A percentile compares a stretch with the other conserved stretches of the same genome.
These are phyloP conservation scores for Pyrenochaeta sp. DNA, from an alignment of 2,329 filamentous ascomycete species.

Conservation along the genomic window DNA sequence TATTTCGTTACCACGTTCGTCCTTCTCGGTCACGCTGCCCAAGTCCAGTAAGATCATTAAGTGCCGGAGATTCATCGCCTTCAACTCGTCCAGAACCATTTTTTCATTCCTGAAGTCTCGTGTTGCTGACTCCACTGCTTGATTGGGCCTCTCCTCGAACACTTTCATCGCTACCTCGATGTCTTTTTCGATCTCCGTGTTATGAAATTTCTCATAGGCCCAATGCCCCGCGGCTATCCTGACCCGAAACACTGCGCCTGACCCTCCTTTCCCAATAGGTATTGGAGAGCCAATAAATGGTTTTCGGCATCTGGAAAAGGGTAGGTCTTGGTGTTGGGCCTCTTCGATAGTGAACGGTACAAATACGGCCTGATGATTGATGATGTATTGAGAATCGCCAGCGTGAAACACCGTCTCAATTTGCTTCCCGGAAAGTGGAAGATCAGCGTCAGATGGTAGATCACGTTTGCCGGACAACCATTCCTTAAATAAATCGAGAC, in stretches of 20 bases:
- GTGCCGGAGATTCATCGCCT: not conserved
- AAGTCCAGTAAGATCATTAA: slow-evolving; percentile 2
- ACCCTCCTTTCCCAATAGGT: not conserved
- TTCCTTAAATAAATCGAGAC: not conserved
- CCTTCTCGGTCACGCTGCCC: not conserved
- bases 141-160: not conserved
- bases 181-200: not conserved
- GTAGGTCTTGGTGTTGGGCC: not conserved
- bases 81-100: not conserved
- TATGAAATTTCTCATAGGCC: not conserved
- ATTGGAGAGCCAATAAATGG: not conserved
- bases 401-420: not conserved
- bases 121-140: not conserved
- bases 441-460: not conserved
- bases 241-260: not conserved
- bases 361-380: not conserved
- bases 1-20: not conserved
- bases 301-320: not conserved
- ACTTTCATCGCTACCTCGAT: not conserved
- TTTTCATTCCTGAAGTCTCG: not conserved
- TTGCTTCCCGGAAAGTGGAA: not conserved
- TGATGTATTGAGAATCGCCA: not conserved
- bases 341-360: not conserved
- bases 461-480: not conserved
- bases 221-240: slow-evolving; percentile 1